Percentiles rank a stretch among this genome's conserved stretches.
Evolutionary conservation across 352 stramenopile species (phyloP).

Genomic region (Pythium insidiosum): DNA sequence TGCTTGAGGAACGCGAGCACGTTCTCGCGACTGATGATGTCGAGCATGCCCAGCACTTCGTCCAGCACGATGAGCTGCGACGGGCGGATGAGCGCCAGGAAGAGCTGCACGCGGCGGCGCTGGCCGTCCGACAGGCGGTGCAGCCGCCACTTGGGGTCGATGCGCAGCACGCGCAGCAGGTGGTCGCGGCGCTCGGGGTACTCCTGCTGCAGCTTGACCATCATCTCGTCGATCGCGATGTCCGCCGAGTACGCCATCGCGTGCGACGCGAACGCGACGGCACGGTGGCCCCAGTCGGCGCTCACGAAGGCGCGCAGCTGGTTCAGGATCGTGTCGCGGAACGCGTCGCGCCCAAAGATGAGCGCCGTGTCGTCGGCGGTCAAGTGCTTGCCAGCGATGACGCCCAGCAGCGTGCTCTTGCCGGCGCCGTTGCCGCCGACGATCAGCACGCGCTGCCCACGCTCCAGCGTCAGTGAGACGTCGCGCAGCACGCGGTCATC

Average conservation of each 20-base stretch:
- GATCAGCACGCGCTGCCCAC: constrained; percentile 87
- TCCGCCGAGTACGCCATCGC: constrained; percentile 89
- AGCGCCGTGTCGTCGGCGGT: constrained; percentile 77
- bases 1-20: constrained; percentile 90
- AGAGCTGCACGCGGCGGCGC: constrained; percentile 92
- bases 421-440: constrained; percentile 93
- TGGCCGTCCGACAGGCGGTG: constrained; percentile 78
- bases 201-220: constrained; percentile 91
- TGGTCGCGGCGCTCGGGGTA: constrained; percentile 92
- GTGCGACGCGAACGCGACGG: constrained; percentile 92
- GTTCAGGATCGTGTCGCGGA: constrained; percentile 94
- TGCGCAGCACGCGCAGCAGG: constrained; percentile 92
- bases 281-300: constrained; percentile 94
- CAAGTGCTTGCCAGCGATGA: constrained; percentile 94
- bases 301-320: constrained; percentile 91
- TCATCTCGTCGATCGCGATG: constrained; percentile 96
- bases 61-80: constrained; percentile 97
- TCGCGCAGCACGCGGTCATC: constrained; percentile 76
- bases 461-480: constrained; percentile 75
- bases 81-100: constrained; percentile 92
- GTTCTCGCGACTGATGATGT: constrained; percentile 94
- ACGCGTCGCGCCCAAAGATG: constrained; percentile 89
- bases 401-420: constrained; percentile 93
- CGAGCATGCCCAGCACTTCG: constrained; percentile 96
- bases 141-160: constrained; percentile 91